These are phyloP conservation scores for Agaricus blazei DNA, from an alignment of 768 basidiomycete genomes.

Conservation along the genomic window DNA sequence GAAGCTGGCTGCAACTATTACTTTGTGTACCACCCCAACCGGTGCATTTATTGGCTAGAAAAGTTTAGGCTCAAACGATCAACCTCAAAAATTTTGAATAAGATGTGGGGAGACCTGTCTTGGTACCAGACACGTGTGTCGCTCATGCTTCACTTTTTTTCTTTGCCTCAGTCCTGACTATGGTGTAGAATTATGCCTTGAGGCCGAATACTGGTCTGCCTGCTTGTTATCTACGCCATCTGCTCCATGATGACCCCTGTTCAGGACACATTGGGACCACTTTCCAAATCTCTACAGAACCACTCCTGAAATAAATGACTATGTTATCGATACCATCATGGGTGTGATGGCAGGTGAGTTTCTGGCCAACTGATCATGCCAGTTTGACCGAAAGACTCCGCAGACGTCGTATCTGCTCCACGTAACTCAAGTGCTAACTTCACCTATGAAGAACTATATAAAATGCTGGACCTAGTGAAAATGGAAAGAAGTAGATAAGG, in stretches of 20 bases:
- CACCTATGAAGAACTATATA: not conserved
- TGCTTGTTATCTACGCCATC: not conserved
- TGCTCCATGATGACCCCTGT: not conserved
- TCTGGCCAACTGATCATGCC: not conserved
- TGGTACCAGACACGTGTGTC: not conserved
- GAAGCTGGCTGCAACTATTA: not conserved
- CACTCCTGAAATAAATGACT: conserved; percentile 3
- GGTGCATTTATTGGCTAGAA: conserved; percentile 5
- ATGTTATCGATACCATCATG: not conserved
- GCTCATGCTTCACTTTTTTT: not conserved
- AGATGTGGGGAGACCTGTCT: not conserved
- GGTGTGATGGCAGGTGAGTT: conserved; percentile 5
- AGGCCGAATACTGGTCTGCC: conserved; percentile 3
- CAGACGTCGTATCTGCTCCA: not conserved
- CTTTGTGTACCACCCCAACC: not conserved
- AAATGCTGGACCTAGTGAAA: not conserved
- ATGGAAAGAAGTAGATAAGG: not conserved
- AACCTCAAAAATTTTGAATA: no score
- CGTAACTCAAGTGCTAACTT: not conserved
- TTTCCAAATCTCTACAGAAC: not conserved
- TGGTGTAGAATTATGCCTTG: not conserved
- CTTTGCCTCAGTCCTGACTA: no score
- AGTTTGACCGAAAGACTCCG: not conserved
- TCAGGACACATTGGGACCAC: conserved; percentile 2
- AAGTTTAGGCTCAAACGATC: not conserved